Conservation (phyloP, 2,329 filamentous ascomycete genomes). For the Claviceps sorghi region DNA sequence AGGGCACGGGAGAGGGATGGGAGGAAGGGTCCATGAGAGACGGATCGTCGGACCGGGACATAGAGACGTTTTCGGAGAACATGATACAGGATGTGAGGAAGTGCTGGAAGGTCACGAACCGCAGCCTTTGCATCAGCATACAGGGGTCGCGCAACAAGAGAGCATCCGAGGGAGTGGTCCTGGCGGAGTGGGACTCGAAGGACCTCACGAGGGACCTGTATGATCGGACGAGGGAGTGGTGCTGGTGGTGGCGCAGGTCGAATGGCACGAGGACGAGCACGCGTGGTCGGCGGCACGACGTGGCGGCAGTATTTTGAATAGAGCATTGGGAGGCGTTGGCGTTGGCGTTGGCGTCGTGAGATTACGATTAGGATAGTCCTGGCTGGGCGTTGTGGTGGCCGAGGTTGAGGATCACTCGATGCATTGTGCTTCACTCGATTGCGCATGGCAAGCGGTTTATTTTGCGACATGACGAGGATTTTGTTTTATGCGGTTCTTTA, state of each 20-base stretch:
- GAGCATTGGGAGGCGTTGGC: neutral
- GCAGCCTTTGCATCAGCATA: conserved; percentile 23
- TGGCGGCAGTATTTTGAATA: conserved; percentile 3
- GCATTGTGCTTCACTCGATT: no score
- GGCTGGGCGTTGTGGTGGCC: no score
- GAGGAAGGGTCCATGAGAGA: neutral
- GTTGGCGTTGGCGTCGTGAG: no score
- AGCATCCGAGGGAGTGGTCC: conserved; percentile 17
- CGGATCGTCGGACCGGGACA: conserved; percentile 12
- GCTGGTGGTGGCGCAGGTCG: conserved; percentile 16
- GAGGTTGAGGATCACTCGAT: no score
- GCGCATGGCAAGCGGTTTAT: no score
- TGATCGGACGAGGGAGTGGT: conserved; percentile 19
- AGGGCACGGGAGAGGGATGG: neutral
- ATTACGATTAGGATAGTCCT: no score
- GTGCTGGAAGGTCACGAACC: conserved; percentile 26
- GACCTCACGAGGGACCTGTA: conserved; percentile 18
- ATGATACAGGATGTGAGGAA: conserved; percentile 30
- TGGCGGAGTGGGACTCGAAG: conserved; percentile 17
- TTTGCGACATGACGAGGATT: no score
- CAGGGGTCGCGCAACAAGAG: conserved; percentile 24
- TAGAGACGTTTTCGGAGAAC: conserved; percentile 25
- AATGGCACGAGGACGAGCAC: neutral
- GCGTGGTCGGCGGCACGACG: neutral
- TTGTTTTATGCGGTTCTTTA: no score